phyloP scores from a whole-genome alignment of 768 basidiomycete genomes.

The Xerocomellus intermedius region DNA sequence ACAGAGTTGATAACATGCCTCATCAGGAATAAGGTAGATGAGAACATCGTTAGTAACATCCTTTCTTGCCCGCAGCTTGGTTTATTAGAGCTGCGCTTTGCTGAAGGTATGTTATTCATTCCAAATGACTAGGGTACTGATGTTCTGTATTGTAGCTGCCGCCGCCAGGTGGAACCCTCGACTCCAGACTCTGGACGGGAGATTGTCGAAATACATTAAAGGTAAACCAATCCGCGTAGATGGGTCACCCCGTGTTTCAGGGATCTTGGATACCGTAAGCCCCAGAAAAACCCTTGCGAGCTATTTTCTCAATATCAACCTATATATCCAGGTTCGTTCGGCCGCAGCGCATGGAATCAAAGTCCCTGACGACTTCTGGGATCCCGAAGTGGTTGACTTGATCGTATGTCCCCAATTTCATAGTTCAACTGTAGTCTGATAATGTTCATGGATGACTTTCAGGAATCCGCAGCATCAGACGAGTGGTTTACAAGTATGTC shows the following conservation, averaged over 20 bases:
- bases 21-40: constrained; percentile 62
- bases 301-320: neutral
- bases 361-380: constrained; percentile 71
- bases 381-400: constrained; percentile 53
- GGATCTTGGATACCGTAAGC: constrained; percentile 67
- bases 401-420: constrained; percentile 43
- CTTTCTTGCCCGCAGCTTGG: constrained; percentile 66
- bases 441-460: neutral
- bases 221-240: constrained; percentile 73
- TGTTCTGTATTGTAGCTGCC: constrained; percentile 45
- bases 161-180: constrained; percentile 60
- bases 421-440: neutral
- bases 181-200: constrained; percentile 59
- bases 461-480: constrained; percentile 72
- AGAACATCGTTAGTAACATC: constrained; percentile 70
- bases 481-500: constrained; percentile 74
- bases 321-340: constrained; percentile 54
- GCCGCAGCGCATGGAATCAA: constrained; percentile 68
- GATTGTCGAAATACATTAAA: constrained; percentile 65
- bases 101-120: constrained; percentile 46
- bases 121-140: neutral
- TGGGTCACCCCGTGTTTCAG: constrained; percentile 71
- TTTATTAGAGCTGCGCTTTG: constrained; percentile 59
- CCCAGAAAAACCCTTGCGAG: neutral
- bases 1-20: neutral